A percentile compares a stretch with the other conserved stretches of the same genome.
phyloP scores from a whole-genome alignment of 768 basidiomycete species.

The Leucosporidium creatinivorum region DNA sequence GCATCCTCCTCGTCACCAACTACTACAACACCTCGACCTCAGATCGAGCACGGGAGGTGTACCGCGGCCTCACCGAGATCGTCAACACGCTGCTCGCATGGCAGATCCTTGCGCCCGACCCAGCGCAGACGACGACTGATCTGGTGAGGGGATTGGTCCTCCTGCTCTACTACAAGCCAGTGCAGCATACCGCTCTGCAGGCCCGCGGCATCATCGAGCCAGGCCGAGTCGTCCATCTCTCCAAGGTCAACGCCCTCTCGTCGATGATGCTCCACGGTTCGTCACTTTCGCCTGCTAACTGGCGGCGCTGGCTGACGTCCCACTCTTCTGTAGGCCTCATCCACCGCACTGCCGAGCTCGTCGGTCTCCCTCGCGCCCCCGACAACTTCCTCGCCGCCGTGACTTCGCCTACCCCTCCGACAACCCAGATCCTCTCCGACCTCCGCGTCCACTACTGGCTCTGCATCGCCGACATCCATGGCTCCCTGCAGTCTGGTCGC shows the following conservation, averaged over 20 bases:
- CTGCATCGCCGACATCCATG: neutral
- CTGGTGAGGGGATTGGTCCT: conserved; percentile 21
- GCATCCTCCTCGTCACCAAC: conserved; percentile 28
- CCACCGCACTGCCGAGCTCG: neutral
- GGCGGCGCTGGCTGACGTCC: no score
- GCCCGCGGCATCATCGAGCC: conserved; percentile 14
- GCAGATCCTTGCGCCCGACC: conserved; percentile 19
- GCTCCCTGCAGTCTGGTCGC: neutral
- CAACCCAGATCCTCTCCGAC: conserved; percentile 11
- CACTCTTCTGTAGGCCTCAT: neutral
- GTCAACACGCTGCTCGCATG: conserved; percentile 16
- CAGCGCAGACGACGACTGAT: conserved; percentile 14
- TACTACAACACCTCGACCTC: conserved; percentile 30
- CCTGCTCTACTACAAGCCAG: conserved; percentile 29
- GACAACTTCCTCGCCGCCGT: conserved; percentile 29
- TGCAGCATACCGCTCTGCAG: neutral
- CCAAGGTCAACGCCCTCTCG: conserved; percentile 22
- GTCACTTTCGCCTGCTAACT: no score
- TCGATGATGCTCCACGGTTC: neutral
- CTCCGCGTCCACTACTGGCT: neutral
- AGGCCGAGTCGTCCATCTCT: conserved; percentile 14
- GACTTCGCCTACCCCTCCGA: conserved; percentile 14
- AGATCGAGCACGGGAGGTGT: conserved; percentile 18
- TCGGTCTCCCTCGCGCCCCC: neutral
- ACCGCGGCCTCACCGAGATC: conserved; percentile 22